These are phyloP conservation scores for Ogataea polymorpha DNA, from an alignment of 805 yeast genomes.

Conservation along the genomic window DNA sequence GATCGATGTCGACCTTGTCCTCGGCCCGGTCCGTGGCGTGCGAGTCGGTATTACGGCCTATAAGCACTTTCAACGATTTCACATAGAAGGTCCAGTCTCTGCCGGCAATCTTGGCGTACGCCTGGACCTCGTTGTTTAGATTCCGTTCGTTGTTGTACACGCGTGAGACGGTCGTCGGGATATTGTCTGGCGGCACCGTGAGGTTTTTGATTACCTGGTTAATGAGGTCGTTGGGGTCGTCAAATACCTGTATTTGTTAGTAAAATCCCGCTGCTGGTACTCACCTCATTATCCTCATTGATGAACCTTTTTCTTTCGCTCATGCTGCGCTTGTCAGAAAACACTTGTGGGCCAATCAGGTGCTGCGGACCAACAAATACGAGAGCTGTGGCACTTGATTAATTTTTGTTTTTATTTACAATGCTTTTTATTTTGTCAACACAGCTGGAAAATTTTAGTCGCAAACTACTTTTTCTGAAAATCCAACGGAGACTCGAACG, in stretches of 20 bases:
- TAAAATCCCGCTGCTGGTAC: conserved; percentile 1
- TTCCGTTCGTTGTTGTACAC: conserved; percentile 73
- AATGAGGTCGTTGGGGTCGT: conserved; percentile 61
- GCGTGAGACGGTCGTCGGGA: conserved; percentile 66
- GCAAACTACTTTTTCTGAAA: conserved; percentile 7
- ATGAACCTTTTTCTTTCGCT: conserved; percentile 24
- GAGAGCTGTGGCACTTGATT: conserved; percentile 5
- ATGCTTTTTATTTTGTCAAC: conserved; percentile 20
- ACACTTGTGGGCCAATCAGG: neutral
- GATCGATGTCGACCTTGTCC: conserved; percentile 67
- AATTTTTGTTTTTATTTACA: conserved; percentile 22
- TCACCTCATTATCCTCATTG: conserved; percentile 22
- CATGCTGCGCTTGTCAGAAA: conserved; percentile 1
- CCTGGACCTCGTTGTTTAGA: conserved; percentile 79
- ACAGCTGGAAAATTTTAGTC: conserved; percentile 9
- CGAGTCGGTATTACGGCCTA: conserved; percentile 80
- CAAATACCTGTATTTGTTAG: conserved; percentile 33
- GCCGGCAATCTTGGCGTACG: conserved; percentile 96
- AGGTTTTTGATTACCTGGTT: conserved; percentile 73
- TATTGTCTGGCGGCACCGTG: conserved; percentile 61
- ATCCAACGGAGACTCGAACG: conserved; percentile 21
- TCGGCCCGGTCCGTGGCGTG: conserved; percentile 20
- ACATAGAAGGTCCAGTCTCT: conserved; percentile 92
- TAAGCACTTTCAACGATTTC: conserved; percentile 65
- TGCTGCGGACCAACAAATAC: conserved; percentile 1